Evolutionary conservation across 2,329 filamentous ascomycete genomes (phyloP), one percentile per base, ranked within the genome.

Genomic region (Colletotrichum lindemuthianum): DNA sequence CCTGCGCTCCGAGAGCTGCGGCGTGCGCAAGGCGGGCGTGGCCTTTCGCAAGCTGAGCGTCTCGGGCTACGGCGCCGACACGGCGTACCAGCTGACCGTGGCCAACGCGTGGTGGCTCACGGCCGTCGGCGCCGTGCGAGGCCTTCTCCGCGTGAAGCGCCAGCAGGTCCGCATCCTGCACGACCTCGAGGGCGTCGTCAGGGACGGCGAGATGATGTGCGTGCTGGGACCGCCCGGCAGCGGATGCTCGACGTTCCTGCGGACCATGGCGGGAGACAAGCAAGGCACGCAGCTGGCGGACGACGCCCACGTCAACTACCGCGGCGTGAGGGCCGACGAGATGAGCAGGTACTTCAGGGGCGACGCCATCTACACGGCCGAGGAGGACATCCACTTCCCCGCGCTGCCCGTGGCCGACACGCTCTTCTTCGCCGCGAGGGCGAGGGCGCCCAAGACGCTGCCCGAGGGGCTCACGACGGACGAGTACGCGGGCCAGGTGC

Each of bases 191-290:
- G 84, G 84, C 11, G 57, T 86, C 0, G 78, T 87, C 2, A 75
- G 83, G 65, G 77, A 74, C 33, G 85, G 85, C 13, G 85, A 88
- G 76, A 84, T 87, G 81, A 74, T 87, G 33, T 80, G 85, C 24
- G 85, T 87, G 11, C 78, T 88, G 9, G 85, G 85, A 15, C 84
- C 84, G 47, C 85, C 86, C 4, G 78, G 78, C 6, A 71, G 73
- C 1, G 86, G 86, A n/a, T 92, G 89, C 69, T 88, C 88, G 11
- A 91, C 90, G 1, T 88, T 92, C 68, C 77, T 92, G 58, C 91
- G 90, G 72, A 87, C 87, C 0, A 80, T 90, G 50, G 82, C 87
- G 7, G 87, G 88, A 52, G 86, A 90, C 70, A 88, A 85, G 0
- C 82, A 89, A 65, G 88, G 88, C 15, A 84, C 90, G 69, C 80